Evolutionary conservation across 23 red algal genomes (phyloP).

Genomic region (Cyanidium caldarium): DNA sequence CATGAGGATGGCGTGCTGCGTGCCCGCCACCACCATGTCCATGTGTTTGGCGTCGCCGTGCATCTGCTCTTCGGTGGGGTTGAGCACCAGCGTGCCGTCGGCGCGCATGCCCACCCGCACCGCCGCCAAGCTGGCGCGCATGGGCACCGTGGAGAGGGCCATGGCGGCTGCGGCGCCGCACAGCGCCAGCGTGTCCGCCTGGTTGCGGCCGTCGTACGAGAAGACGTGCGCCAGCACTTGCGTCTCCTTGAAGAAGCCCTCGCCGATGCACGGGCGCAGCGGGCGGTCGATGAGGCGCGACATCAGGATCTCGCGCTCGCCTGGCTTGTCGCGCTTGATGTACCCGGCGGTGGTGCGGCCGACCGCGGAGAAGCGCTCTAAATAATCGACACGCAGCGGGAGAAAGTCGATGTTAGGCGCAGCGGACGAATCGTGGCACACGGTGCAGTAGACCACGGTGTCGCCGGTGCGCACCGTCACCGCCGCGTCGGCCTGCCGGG

Average conservation of each 20-base stretch:
- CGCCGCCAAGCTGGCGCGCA: slow-evolving; percentile 38
- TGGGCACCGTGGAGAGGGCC: slow-evolving; percentile 52
- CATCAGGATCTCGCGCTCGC: slow-evolving; percentile 60
- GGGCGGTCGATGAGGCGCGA: slow-evolving; percentile 75
- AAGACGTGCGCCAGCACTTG: slow-evolving; percentile 74
- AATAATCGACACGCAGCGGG: slow-evolving; percentile 86
- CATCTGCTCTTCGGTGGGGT: slow-evolving; percentile 33
- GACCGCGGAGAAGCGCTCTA: slow-evolving; percentile 65
- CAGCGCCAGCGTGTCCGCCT: slow-evolving; percentile 49
- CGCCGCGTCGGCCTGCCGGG: slow-evolving; percentile 81
- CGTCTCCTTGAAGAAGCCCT: slow-evolving; percentile 71
- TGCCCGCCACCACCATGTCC: slow-evolving; percentile 69
- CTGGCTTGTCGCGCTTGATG: slow-evolving; percentile 61
- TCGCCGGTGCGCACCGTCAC: slow-evolving; percentile 57
- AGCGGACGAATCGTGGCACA: slow-evolving; percentile 18
- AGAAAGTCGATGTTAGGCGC: slow-evolving; percentile 48
- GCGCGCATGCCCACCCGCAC: slow-evolving; percentile 38
- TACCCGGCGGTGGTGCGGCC: slow-evolving; percentile 67
- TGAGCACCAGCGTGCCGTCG: slow-evolving; percentile 31
- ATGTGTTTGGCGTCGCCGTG: neutral
- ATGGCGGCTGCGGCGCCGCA: slow-evolving; percentile 54
- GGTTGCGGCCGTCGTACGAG: slow-evolving; percentile 42
- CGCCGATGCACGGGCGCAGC: slow-evolving; percentile 56
- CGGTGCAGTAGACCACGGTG: slow-evolving; percentile 79
- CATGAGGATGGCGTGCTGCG: slow-evolving; percentile 50